Evolutionary conservation across 805 yeast genomes (phyloP).

Genomic region (Candida montana): DNA sequence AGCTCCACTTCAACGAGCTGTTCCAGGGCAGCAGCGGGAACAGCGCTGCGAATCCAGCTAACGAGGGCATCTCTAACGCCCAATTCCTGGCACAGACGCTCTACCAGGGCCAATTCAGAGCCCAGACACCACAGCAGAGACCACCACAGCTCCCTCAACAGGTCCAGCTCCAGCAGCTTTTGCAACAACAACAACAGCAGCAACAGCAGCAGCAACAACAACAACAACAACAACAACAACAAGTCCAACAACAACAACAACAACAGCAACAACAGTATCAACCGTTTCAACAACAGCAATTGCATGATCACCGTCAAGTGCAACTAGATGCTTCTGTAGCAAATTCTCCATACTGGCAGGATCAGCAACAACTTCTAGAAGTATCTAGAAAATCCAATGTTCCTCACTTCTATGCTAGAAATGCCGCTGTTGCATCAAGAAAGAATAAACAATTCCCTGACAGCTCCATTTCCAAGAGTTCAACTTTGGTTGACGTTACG

Average conservation of each 20-base stretch:
- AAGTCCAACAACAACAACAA: slow-evolving; percentile 28
- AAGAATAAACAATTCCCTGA: slow-evolving; percentile 23
- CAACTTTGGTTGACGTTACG: slow-evolving; percentile 35
- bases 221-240: slow-evolving; percentile 7
- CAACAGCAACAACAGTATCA: slow-evolving; percentile 26
- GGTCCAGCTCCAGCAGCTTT: slow-evolving; percentile 27
- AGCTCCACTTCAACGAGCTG: slow-evolving; percentile 21
- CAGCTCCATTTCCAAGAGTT: slow-evolving; percentile 13
- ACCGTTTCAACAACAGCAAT: slow-evolving; percentile 13
- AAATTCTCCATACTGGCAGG: slow-evolving; percentile 62
- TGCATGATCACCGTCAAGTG: slow-evolving; percentile 17
- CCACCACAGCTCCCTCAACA: slow-evolving; percentile 26
- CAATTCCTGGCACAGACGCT: slow-evolving; percentile 35
- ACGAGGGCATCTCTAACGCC: slow-evolving; percentile 28
- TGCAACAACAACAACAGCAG: slow-evolving; percentile 22
- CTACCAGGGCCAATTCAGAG: slow-evolving; percentile 35
- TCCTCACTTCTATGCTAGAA: slow-evolving; percentile 81
- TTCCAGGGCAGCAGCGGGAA: slow-evolving; percentile 12
- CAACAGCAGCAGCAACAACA: slow-evolving; percentile 25
- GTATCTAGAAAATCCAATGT: slow-evolving; percentile 60
- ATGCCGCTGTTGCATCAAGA: slow-evolving; percentile 67
- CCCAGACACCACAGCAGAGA: slow-evolving; percentile 28
- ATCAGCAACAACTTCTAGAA: slow-evolving; percentile 68
- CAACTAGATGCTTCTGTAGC: slow-evolving; percentile 31
- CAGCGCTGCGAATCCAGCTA: not conserved